These are phyloP conservation scores for Ascochyta lentis DNA, from an alignment of 2,329 filamentous ascomycete species.

Conservation along the genomic window DNA sequence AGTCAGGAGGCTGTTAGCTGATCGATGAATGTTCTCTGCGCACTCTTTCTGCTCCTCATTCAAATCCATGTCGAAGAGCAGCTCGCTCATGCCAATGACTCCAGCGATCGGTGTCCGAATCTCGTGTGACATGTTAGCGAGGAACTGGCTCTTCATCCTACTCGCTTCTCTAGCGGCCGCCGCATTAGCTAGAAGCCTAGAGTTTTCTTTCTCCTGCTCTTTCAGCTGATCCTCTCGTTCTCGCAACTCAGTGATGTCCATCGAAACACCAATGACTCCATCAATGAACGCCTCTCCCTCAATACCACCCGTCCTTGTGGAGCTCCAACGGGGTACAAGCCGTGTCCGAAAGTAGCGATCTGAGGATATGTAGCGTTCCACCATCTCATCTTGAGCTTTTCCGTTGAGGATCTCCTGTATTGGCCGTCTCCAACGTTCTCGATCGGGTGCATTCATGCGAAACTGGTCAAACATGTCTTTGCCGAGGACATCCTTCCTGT, in stretches of 20 bases:
- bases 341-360: slow-evolving; percentile 74
- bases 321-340: slow-evolving; percentile 69
- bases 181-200: slow-evolving; percentile 74
- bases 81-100: slow-evolving; percentile 80
- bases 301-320: slow-evolving; percentile 60
- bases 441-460: slow-evolving; percentile 31
- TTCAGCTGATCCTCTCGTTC: slow-evolving; percentile 68
- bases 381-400: slow-evolving; percentile 63
- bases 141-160: slow-evolving; percentile 78
- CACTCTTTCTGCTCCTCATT: slow-evolving; percentile 75
- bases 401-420: slow-evolving; percentile 72
- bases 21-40: slow-evolving; percentile 79
- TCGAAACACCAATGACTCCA: slow-evolving; percentile 78
- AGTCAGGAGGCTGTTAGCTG: slow-evolving; percentile 80
- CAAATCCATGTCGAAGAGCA: slow-evolving; percentile 72
- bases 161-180: slow-evolving; percentile 81
- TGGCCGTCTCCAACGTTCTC: slow-evolving; percentile 59
- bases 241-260: slow-evolving; percentile 78
- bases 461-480: slow-evolving; percentile 71
- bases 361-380: slow-evolving; percentile 66
- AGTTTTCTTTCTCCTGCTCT: slow-evolving; percentile 72
- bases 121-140: slow-evolving; percentile 84
- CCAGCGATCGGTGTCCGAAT: slow-evolving; percentile 80
- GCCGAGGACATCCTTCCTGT: slow-evolving; percentile 55
- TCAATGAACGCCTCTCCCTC: slow-evolving; percentile 64